phyloP scores from a whole-genome alignment of 768 basidiomycete species.

The Lepiota brunneoincarnata region DNA sequence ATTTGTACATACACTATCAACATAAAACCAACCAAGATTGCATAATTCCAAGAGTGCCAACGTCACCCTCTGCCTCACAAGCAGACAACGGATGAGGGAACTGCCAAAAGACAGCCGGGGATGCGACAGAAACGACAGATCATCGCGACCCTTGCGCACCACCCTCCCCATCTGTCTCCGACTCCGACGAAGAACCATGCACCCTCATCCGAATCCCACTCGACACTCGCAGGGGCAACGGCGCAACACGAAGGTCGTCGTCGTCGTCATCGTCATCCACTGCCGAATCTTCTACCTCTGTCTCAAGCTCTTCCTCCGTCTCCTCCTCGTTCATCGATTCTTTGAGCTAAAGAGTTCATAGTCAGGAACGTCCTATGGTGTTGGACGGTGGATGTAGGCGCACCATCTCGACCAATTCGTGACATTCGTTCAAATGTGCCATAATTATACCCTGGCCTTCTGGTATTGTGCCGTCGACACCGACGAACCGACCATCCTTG shows the following conservation, averaged over 20 bases:
- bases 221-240: background rate
- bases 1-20: too few relatives aligned
- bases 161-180: too few relatives aligned
- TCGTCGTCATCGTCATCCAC: constrained; percentile 43
- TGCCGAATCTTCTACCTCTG: background rate
- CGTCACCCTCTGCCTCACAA: too few relatives aligned
- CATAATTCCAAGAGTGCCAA: too few relatives aligned
- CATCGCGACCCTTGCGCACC: too few relatives aligned
- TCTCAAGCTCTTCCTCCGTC: constrained; percentile 28
- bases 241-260: constrained; percentile 26
- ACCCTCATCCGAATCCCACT: background rate
- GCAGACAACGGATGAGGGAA: too few relatives aligned
- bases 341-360: constrained; percentile 51
- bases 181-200: too few relatives aligned
- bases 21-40: too few relatives aligned
- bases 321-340: constrained; percentile 80
- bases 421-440: constrained; percentile 94
- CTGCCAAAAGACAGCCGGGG: too few relatives aligned
- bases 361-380: background rate
- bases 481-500: constrained; percentile 91
- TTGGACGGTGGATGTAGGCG: background rate
- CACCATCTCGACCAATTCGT: constrained; percentile 94
- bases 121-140: too few relatives aligned
- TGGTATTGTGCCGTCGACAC: constrained; percentile 83
- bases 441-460: constrained; percentile 97